Evolutionary conservation across 306 rosid species (phyloP), one percentile per base, ranked within the genome.

Genomic region (Macrotyloma uniflorum): DNA sequence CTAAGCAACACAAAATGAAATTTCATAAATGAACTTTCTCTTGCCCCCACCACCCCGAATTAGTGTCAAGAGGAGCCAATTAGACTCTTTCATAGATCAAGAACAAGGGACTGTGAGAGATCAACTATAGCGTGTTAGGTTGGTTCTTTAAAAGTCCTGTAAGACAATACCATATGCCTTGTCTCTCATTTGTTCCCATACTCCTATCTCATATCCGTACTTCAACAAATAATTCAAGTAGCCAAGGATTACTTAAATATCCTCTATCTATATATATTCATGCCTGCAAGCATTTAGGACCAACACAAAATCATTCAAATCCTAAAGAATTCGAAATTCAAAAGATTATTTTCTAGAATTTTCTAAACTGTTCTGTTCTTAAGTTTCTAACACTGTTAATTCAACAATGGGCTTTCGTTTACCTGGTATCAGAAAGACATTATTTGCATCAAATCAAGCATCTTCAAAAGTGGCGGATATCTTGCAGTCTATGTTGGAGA

Each of bases 401-500:
- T 35, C 22, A 70, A 45, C 11, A 10, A 77, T 76, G 88, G 85
- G 78, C 13, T 77, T 82, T 54, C 79, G 74, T 82, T 76, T 85
- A 76, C 80, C 74, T 4, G n/a, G 46, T 77, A 50, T 85, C 7
- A 19, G 64, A 62, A 70, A 20, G 54, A 33, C 75, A 12, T 69
- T 75, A 22, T 19, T 20, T 36, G 16, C 20, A 7, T 26, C 66
- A 30, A 72, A 76, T 54, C 42, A 83, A 67, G 65, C 75, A 67
- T 15, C 76, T 62, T 82, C 83, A 43, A 78, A 23, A 55, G 68
- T 15, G 2, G 61, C 15, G n/a, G 65, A 83, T 22, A 65, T 30
- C 70, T 84, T 33, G 80, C 82, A 1, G 87, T 87, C 0, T 89
- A 88, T 42, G 90, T 78, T n/a, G 90, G 88, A 69, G 87, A 86